Percentiles rank a stretch among this genome's conserved stretches.
Evolutionary conservation across 78 protist genomes (phyloP).

Genomic region (Mastigamoeba balamuthi): DNA sequence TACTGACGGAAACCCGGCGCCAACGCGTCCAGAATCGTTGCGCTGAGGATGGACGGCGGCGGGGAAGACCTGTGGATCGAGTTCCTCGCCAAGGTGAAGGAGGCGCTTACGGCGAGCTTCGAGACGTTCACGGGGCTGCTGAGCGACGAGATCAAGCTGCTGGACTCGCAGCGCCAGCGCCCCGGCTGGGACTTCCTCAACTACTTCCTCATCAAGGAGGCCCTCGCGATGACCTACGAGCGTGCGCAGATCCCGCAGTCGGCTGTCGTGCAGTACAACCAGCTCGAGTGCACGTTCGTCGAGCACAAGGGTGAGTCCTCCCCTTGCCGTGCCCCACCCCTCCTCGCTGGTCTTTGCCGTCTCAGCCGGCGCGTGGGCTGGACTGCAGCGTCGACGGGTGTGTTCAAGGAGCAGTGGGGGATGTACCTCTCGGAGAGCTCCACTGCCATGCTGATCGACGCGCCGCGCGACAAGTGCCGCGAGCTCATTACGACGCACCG

Average conservation of each 20-base stretch:
- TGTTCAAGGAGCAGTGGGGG: no score
- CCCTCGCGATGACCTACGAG: slow-evolving; percentile 26
- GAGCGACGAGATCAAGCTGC: slow-evolving; percentile 25
- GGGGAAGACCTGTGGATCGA: slow-evolving; percentile 47
- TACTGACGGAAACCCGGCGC: no score
- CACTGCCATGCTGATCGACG: no score
- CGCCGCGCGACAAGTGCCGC: slow-evolving; percentile 1
- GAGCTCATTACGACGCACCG: slow-evolving; percentile 11
- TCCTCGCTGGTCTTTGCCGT: no score
- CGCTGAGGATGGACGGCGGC: no score
- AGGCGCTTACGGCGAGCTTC: slow-evolving; percentile 19
- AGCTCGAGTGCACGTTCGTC: slow-evolving; percentile 16
- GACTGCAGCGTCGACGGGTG: no score
- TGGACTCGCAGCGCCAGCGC: slow-evolving; percentile 17
- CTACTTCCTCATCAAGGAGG: slow-evolving; percentile 33
- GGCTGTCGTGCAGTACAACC: slow-evolving; percentile 34
- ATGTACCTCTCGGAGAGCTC: no score
- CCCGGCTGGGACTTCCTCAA: slow-evolving; percentile 30
- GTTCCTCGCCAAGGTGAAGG: slow-evolving; percentile 22
- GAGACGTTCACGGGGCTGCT: slow-evolving; percentile 21
- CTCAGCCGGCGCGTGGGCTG: no score
- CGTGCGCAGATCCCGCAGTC: slow-evolving; percentile 31
- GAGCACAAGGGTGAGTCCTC: no score
- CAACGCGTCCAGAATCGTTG: no score
- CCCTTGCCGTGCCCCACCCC: no score